Base-by-base conservation (phyloP, 192 early-diverging fungal species). In the Glomus cerebriforme region DNA sequence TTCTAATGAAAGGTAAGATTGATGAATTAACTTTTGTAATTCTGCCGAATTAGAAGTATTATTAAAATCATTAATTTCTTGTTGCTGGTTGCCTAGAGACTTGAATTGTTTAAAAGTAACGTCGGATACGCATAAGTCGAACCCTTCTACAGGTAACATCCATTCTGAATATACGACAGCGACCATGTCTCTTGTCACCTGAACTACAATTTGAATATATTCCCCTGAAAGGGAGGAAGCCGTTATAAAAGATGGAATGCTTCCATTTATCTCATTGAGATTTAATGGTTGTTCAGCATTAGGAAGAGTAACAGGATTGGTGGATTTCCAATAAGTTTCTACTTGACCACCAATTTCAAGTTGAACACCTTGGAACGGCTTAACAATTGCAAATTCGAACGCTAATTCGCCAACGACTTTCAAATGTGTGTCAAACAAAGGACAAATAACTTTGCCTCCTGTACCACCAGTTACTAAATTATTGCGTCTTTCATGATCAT, bases 301-400 rank as follows among this genome's bases (percentile, higher is more conserved):
- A 77, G 85, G 15, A 79, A 79, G 34, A 58, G 67, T 29, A 62
- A 91, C 80, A 24, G 95, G 92, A 79, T 94, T 94, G 12, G 96
- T 97, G 7, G 96, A 94, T 87, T 98, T 99, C 98, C 98, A 99
- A 83, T 99, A 99, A 0, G 98, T 99, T 81, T 97, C 96, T 26
- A 98, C 93, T 49, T 92, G 93, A 26, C 98, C 98, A 24, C 96
- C 98, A 81, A 98, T 97, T 83, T 94, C 92, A 77, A 99, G 86
- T 58, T 92, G 88, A 2, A 94, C 91, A 60, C 96, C 96, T 63
- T 87, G 88, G 83, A 99, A 97, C 2, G 98, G 95, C 72, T 90
- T 89, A 35, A 99, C 89, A 6, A 96, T 87, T 31, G 92, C 86
- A 73, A 92, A 95, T 66, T 91, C 92, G 77, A 97, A 96, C 31